These are phyloP conservation scores for Chenopodium berlandieri DNA, from an alignment of 148 eudicot genomes.

Conservation along the genomic window DNA sequence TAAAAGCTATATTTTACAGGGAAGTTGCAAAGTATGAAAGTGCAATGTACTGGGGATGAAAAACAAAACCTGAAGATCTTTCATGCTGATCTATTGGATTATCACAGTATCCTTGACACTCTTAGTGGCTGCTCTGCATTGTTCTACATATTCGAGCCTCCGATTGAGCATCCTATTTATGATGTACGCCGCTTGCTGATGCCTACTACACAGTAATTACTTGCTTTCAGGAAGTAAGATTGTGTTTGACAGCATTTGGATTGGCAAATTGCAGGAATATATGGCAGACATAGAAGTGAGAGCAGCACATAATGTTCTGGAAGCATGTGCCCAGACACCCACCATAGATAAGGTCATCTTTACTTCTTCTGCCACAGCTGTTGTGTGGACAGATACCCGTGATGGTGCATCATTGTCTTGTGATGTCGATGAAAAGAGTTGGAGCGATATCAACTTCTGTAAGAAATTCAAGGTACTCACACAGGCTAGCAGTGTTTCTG, in stretches of 20 bases:
- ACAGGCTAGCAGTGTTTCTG: neutral
- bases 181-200: conserved; percentile 38
- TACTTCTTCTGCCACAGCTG: conserved; percentile 60
- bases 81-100: conserved; percentile 52
- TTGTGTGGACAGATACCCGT: conserved; percentile 40
- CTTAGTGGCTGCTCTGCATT: conserved; percentile 53
- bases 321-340: conserved; percentile 58
- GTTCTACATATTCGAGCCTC: conserved; percentile 63
- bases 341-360: conserved; percentile 55
- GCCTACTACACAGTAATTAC: neutral
- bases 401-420: conserved; percentile 2
- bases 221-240: neutral
- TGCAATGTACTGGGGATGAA: neutral
- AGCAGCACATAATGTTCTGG: conserved; percentile 67
- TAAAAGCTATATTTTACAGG: conserved; percentile 1
- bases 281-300: conserved; percentile 56
- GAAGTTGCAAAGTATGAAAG: neutral
- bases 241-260: neutral
- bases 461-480: conserved; percentile 46
- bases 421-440: conserved; percentile 47
- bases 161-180: conserved; percentile 39
- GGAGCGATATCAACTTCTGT: conserved; percentile 54
- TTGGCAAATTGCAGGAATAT: conserved; percentile 37
- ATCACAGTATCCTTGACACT: conserved; percentile 57
- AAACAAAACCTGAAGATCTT: conserved; percentile 38